Evolutionary conservation across 805 yeast genomes (phyloP).

Genomic region (Lachancea lanzarotensis): DNA sequence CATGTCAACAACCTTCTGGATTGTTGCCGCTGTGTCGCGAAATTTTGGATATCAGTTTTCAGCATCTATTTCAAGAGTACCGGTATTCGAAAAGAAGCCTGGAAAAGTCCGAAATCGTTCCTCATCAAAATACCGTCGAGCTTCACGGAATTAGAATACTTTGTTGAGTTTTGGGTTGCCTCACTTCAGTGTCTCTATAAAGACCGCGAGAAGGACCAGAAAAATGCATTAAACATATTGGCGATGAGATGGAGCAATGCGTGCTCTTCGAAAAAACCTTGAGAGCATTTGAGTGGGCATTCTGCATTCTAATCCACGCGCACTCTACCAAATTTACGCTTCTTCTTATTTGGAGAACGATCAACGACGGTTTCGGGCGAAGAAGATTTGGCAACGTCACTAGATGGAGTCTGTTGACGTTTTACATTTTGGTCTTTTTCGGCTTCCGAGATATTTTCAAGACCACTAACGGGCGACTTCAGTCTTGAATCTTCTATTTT

Average conservation of each 20-base stretch:
- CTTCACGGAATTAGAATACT: slow-evolving; percentile 31
- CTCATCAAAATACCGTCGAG: slow-evolving; percentile 28
- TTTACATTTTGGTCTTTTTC: not conserved
- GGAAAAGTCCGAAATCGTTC: slow-evolving; percentile 23
- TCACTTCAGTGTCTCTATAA: slow-evolving; percentile 40
- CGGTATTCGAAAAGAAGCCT: slow-evolving; percentile 18
- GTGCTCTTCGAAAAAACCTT: not conserved
- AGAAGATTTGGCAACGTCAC: not conserved
- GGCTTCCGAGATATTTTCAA: not conserved
- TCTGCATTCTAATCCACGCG: not conserved
- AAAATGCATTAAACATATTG: slow-evolving; percentile 11
- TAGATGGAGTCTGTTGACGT: not conserved
- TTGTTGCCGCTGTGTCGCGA: slow-evolving; percentile 37
- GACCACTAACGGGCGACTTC: not conserved
- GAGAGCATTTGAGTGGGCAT: not conserved
- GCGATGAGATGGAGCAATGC: slow-evolving; percentile 3
- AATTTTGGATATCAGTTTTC: slow-evolving; percentile 55
- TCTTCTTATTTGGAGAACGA: slow-evolving; percentile 11
- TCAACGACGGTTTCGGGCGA: not conserved
- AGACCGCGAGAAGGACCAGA: slow-evolving; percentile 31
- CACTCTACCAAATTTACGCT: slow-evolving; percentile 5
- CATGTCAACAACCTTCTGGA: slow-evolving; percentile 35
- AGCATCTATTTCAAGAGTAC: slow-evolving; percentile 37
- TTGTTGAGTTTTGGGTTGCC: slow-evolving; percentile 48
- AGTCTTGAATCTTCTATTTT: not conserved